phyloP scores from a whole-genome alignment of 2,329 filamentous ascomycete genomes.

The Colletotrichum simmondsii region DNA sequence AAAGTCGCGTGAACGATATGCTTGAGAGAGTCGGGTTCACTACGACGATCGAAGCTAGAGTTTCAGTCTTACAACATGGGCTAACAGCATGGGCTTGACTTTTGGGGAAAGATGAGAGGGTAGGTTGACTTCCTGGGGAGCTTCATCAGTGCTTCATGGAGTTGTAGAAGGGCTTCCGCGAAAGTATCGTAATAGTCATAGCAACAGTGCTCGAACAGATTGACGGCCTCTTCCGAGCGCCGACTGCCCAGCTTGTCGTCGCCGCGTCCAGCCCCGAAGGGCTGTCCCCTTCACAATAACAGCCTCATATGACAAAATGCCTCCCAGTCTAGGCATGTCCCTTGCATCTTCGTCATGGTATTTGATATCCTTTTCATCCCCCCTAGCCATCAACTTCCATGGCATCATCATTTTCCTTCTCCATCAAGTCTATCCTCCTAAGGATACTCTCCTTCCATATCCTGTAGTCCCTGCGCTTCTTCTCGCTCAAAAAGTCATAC shows the following conservation, averaged over 20 bases:
- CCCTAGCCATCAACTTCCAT: slow-evolving; percentile 47
- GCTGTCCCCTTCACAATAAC: background rate
- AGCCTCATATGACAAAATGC: background rate
- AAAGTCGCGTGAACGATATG: no score
- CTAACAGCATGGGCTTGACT: no score
- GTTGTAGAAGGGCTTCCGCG: background rate
- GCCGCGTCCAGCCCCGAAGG: background rate
- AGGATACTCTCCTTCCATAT: slow-evolving; percentile 73
- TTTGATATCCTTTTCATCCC: background rate
- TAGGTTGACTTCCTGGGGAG: background rate
- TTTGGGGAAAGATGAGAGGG: no score
- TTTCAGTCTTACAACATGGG: no score
- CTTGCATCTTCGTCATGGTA: background rate
- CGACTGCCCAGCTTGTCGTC: background rate
- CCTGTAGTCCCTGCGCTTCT: slow-evolving; percentile 68
- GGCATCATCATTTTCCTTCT: slow-evolving; percentile 44
- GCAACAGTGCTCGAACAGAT: background rate
- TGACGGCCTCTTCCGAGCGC: no score
- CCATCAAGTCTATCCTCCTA: slow-evolving; percentile 62
- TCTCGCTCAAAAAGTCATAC: slow-evolving; percentile 77
- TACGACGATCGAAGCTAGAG: no score
- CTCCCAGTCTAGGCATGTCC: background rate
- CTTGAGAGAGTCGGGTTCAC: no score
- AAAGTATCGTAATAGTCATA: background rate
- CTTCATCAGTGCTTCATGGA: background rate